Evolutionary conservation across 2,329 filamentous ascomycete genomes (phyloP).

Genomic region (Gnomoniopsis sp.): DNA sequence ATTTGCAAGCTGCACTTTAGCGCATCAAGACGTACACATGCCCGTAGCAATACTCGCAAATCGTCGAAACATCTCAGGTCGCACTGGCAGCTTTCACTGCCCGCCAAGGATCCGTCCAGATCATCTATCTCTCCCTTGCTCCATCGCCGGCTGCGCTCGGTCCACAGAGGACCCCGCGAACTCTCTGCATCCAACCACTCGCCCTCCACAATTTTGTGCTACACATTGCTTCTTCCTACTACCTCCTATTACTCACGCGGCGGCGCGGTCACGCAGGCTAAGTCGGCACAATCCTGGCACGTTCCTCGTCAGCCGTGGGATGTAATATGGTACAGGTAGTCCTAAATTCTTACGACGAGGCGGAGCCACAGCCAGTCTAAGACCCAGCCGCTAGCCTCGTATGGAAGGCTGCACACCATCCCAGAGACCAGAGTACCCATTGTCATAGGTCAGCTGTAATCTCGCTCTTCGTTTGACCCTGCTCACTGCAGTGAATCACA

Average conservation of each 20-base stretch:
- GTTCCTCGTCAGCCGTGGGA: too few relatives aligned
- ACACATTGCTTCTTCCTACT: neutral
- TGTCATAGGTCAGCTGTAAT: conserved; percentile 6
- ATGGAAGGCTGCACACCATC: conserved; percentile 4
- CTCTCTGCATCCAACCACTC: neutral
- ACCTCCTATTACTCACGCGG: too few relatives aligned
- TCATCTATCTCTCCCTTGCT: neutral
- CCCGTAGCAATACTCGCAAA: too few relatives aligned
- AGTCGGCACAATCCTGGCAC: too few relatives aligned
- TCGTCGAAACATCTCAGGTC: neutral
- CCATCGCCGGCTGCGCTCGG: neutral
- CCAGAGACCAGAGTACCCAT: neutral
- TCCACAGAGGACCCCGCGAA: neutral
- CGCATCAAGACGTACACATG: too few relatives aligned
- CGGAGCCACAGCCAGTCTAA: neutral
- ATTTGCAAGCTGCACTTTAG: too few relatives aligned
- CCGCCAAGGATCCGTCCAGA: neutral
- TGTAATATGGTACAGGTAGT: too few relatives aligned
- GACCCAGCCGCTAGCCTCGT: conserved; percentile 2
- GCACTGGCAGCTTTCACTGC: too few relatives aligned
- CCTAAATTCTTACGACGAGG: too few relatives aligned
- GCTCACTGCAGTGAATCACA: conserved; percentile 2
- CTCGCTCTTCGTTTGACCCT: conserved; percentile 9
- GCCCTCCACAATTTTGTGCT: too few relatives aligned
- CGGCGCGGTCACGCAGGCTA: too few relatives aligned